Base-by-base conservation (phyloP, 257 asterid genomes). In the Ilex asprella region DNA sequence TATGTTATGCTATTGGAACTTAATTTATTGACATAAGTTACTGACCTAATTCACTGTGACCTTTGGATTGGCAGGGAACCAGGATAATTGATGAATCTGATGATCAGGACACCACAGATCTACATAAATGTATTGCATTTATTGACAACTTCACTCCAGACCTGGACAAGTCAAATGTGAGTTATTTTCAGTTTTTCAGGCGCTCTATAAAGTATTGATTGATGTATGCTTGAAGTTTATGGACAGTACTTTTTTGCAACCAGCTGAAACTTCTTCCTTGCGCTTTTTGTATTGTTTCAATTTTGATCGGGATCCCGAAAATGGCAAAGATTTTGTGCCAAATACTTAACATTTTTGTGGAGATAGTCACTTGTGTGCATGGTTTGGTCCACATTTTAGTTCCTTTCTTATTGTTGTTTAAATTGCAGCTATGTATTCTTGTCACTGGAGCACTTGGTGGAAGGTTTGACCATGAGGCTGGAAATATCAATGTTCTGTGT, bases 11-110 rank as follows among this genome's bases (percentile, higher is more conserved):
- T n/a, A n/a, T n/a, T n/a, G n/a, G n/a, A n/a, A n/a, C n/a, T n/a
- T n/a, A n/a, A n/a, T n/a, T n/a, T n/a, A n/a, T n/a, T n/a, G n/a
- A n/a, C n/a, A n/a, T n/a, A n/a, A n/a, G n/a, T n/a, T n/a, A n/a
- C n/a, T n/a, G n/a, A n/a, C n/a, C n/a, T n/a, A n/a, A n/a, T n/a
- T n/a, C n/a, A n/a, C n/a, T n/a, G n/a, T n/a, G n/a, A n/a, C n/a
- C n/a, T n/a, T n/a, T n/a, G n/a, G n/a, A n/a, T n/a, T n/a, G n/a
- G 81, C 95, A 92, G 97, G 99, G 97, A 46, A 85, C 96, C 30
- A 59, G 71, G 74, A 70, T 77, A 57, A 61, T 85, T 31, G 89
- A 89, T 78, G 96, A 85, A 59, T 92, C 99, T 39, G 60, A 81
- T 60, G 96, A 92, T 77, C 99, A 92, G 67, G 96, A 92, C 65